Evolutionary conservation across 108 stramenopile genomes (phyloP).

Genomic region (Nitzschia putrida): DNA sequence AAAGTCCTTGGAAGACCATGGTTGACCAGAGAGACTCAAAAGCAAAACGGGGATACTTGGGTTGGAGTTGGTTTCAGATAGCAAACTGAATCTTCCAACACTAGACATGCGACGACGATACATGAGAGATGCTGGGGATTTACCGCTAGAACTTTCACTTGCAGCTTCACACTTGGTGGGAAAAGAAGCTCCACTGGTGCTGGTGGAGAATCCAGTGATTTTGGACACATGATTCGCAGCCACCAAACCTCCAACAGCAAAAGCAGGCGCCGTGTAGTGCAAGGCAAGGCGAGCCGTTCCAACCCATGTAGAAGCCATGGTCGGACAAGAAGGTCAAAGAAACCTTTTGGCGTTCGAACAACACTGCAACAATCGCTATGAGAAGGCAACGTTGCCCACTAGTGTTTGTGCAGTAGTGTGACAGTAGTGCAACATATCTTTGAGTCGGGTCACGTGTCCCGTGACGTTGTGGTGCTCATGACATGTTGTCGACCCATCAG

Average conservation of each 20-base stretch:
- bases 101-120: conserved; percentile 66
- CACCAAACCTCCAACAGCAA: conserved; percentile 10
- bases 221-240: background rate
- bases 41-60: conserved; percentile 73
- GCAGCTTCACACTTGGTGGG: conserved; percentile 5
- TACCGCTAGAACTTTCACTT: background rate
- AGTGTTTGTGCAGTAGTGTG: too few species aligned
- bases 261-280: conserved; percentile 9
- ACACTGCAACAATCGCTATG: too few species aligned
- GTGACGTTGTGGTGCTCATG: too few species aligned
- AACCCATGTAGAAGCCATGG: conserved; percentile 13
- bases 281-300: conserved; percentile 10
- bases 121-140: background rate
- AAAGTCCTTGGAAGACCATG: conserved; percentile 64
- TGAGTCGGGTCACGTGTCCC: too few species aligned
- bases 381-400: too few species aligned
- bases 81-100: conserved; percentile 75
- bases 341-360: too few species aligned
- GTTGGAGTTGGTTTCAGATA: conserved; percentile 68
- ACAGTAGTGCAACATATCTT: too few species aligned
- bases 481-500: too few species aligned
- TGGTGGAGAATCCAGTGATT: background rate
- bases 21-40: conserved; percentile 61
- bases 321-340: too few species aligned
- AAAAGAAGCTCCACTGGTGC: background rate